Base-by-base conservation (phyloP, 306 rosid genomes). In the Cicer yamashitae region DNA sequence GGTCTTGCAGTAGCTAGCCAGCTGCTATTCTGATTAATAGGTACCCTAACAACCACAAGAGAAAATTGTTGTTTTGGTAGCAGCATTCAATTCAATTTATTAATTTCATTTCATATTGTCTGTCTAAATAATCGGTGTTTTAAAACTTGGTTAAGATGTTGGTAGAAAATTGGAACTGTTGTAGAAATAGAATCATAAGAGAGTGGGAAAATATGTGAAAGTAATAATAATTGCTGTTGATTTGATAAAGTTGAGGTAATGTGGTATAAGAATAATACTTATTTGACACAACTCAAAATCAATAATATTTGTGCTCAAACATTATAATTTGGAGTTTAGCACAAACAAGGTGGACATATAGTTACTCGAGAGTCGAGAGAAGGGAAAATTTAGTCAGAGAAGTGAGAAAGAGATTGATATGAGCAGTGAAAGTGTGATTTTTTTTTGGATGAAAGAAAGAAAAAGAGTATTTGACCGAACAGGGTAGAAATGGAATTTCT, bases 341-440 rank as follows among this genome's bases (percentile, higher is more conserved):
- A 30, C 34, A 30, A 30, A 30, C 34, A 30, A 30, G 0, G 34
- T 30, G 34, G 0, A 3, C 34, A 30, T 30, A 0, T 30, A 38
- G 74, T 81, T 70, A 71, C 73, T 75, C 60, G 74, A 80, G 77
- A 75, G 34, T 75, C 60, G 74, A 80, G 77, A 75, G 34, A 44
- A 68, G 64, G 54, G 68, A 15, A 72, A 77, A 78, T 59, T 69
- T 30, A 73, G 86, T 82, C 86, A 67, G 80, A 82, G 80, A 77
- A 77, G 72, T 59, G 80, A 83, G 80, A 78, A 77, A 82, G 78
- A 70, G 82, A 76, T 45, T 7, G 73, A 67, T 73, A 77, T 59
- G 62, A 67, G 80, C 77, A 76, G 84, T 80, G 73, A 84, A 84
- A 80, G 84, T 71, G 37, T 50, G 82, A 65, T 71, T 61, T 79